Evolutionary conservation across 2,329 filamentous ascomycete species (phyloP).

Genomic region (Domatiomyces catenatus): DNA sequence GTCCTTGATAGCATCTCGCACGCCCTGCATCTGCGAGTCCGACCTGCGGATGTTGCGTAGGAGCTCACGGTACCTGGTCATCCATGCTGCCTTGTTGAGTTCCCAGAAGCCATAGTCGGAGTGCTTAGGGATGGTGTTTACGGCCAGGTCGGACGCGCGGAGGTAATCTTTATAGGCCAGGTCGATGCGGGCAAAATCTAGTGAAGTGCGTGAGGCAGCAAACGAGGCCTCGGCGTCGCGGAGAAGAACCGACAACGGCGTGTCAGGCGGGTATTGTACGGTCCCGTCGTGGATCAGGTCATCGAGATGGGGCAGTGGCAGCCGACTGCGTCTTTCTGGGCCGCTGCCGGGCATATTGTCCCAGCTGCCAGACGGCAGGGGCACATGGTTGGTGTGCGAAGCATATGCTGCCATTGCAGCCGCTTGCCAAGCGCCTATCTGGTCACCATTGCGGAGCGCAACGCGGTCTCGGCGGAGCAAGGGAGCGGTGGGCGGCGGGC

Average conservation of each 20-base stretch:
- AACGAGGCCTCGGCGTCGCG: constrained; percentile 27
- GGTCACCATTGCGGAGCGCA: not conserved
- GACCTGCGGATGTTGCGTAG: constrained; percentile 15
- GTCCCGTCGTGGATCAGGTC: constrained; percentile 31
- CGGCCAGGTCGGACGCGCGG: constrained; percentile 60
- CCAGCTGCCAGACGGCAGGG: constrained; percentile 12
- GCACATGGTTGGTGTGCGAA: constrained; percentile 5
- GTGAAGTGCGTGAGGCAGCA: constrained; percentile 16
- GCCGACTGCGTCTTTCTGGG: constrained; percentile 6
- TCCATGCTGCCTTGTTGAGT: constrained; percentile 35
- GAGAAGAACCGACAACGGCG: constrained; percentile 15
- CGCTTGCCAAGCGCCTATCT: not conserved
- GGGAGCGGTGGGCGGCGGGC: not conserved
- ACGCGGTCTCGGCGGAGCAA: not conserved
- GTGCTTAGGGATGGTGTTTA: constrained; percentile 62
- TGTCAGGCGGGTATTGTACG: constrained; percentile 23
- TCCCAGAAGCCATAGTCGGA: constrained; percentile 55
- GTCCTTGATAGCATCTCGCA: constrained; percentile 46
- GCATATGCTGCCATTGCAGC: constrained; percentile 16
- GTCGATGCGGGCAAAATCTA: constrained; percentile 53
- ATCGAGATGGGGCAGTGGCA: constrained; percentile 28
- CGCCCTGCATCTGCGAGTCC: constrained; percentile 35
- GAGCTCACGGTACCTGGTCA: constrained; percentile 35
- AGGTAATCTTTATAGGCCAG: constrained; percentile 72
- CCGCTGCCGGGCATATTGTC: constrained; percentile 8